These are phyloP conservation scores for Stropharia rugosoannulata DNA, from an alignment of 768 basidiomycete genomes.

Conservation along the genomic window DNA sequence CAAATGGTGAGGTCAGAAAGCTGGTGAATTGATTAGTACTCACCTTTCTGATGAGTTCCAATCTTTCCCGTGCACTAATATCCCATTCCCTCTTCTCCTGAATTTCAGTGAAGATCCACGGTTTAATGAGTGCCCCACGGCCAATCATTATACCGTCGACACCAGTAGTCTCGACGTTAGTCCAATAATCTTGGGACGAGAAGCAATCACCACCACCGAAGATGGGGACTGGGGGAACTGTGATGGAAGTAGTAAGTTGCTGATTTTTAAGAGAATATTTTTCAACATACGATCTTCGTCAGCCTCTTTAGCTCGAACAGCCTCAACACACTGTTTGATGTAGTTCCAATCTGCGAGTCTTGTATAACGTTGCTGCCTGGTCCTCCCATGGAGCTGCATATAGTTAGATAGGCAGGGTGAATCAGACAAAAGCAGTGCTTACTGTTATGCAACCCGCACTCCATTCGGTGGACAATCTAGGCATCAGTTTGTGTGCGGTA, in stretches of 20 bases:
- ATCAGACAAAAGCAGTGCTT: conserved; percentile 7
- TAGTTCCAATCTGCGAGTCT: conserved; percentile 94
- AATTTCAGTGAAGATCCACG: conserved; percentile 95
- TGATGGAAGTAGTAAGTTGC: neutral
- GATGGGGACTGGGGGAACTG: conserved; percentile 86
- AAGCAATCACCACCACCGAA: conserved; percentile 97
- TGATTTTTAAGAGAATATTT: neutral
- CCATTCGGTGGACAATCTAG: conserved; percentile 61
- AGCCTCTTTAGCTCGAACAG: conserved; percentile 67
- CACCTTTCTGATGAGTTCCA: conserved; percentile 78
- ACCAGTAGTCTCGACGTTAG: conserved; percentile 70
- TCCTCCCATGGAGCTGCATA: conserved; percentile 88
- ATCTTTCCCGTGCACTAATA: conserved; percentile 79
- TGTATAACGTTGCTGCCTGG: conserved; percentile 92
- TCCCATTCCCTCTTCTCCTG: conserved; percentile 94
- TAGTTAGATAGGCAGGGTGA: neutral
- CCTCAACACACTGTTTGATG: conserved; percentile 82
- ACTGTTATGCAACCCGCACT: conserved; percentile 45
- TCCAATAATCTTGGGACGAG: conserved; percentile 82
- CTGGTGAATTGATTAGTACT: conserved; percentile 13
- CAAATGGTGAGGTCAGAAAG: neutral
- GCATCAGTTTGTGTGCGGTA: conserved; percentile 89
- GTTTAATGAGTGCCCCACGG: conserved; percentile 93
- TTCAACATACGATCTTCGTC: conserved; percentile 65
- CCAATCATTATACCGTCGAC: conserved; percentile 97